Conservation (phyloP, 2,329 filamentous ascomycete species). For the Rutstroemia sydowiana region DNA sequence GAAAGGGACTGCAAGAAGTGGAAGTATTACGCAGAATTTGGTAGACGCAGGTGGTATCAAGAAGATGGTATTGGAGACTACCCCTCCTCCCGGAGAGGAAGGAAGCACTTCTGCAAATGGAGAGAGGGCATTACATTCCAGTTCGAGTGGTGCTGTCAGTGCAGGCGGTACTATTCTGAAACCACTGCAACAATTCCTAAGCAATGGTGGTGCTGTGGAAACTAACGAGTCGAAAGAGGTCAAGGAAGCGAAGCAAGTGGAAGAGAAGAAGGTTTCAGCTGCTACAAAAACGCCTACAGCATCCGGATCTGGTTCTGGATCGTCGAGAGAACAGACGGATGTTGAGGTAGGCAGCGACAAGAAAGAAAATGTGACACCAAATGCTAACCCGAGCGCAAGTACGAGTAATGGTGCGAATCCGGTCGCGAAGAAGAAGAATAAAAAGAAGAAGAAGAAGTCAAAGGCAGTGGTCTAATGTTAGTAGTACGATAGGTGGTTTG, state of each 20-base stretch:
- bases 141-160: constrained; percentile 3
- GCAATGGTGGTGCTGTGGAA: not conserved
- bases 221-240: not conserved
- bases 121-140: constrained; percentile 4
- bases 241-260: not conserved
- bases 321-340: not conserved
- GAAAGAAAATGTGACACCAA: not conserved
- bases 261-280: not conserved
- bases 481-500: not conserved
- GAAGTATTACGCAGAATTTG: constrained; percentile 74
- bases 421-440: not conserved
- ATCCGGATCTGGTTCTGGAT: too few species aligned
- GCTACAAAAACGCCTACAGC: too few species aligned
- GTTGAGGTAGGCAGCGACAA: not conserved
- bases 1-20: constrained; percentile 54
- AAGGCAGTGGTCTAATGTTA: not conserved
- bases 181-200: not conserved
- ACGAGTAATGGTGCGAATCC: not conserved
- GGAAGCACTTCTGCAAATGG: not conserved
- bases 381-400: not conserved
- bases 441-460: not conserved
- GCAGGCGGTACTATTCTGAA: not conserved
- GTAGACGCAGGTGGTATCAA: constrained; percentile 65
- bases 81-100: not conserved
- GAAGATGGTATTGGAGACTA: constrained; percentile 69